A percentile compares a stretch with the other conserved stretches of the same genome.
Evolutionary conservation across 805 yeast genomes (phyloP).

Genomic region (Metschnikowia baotianmanensis): DNA sequence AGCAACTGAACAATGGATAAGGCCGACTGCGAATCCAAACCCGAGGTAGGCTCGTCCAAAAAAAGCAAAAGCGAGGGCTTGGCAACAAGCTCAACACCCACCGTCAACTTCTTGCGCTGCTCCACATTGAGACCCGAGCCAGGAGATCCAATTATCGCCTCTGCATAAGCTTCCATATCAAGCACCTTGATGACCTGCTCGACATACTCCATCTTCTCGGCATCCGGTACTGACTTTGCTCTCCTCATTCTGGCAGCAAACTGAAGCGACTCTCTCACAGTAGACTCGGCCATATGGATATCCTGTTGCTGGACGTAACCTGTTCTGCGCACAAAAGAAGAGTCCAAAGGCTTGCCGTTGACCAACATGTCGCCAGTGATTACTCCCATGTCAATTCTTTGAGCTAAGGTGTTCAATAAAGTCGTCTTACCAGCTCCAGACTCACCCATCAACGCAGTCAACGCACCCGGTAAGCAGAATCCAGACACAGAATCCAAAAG

Average conservation of each 20-base stretch:
- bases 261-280: constrained; percentile 53
- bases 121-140: constrained; percentile 55
- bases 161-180: constrained; percentile 52
- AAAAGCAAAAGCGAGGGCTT: constrained; percentile 52
- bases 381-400: constrained; percentile 54
- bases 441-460: constrained; percentile 62
- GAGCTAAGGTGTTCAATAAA: constrained; percentile 50
- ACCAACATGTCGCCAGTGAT: constrained; percentile 59
- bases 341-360: constrained; percentile 48
- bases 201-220: constrained; percentile 49
- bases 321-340: constrained; percentile 51
- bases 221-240: constrained; percentile 35
- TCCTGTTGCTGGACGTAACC: constrained; percentile 64
- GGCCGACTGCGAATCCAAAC: constrained; percentile 44
- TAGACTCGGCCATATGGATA: constrained; percentile 48
- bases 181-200: constrained; percentile 49
- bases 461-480: constrained; percentile 46
- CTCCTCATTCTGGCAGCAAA: constrained; percentile 53
- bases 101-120: constrained; percentile 52
- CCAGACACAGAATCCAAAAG: constrained; percentile 35
- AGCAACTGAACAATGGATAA: constrained; percentile 56
- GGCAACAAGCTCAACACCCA: constrained; percentile 56
- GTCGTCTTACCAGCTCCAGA: constrained; percentile 68
- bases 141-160: constrained; percentile 47
- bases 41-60: constrained; percentile 46